Conservation (phyloP, 176 grass and related monocot species). For the Triticum monococcum region DNA sequence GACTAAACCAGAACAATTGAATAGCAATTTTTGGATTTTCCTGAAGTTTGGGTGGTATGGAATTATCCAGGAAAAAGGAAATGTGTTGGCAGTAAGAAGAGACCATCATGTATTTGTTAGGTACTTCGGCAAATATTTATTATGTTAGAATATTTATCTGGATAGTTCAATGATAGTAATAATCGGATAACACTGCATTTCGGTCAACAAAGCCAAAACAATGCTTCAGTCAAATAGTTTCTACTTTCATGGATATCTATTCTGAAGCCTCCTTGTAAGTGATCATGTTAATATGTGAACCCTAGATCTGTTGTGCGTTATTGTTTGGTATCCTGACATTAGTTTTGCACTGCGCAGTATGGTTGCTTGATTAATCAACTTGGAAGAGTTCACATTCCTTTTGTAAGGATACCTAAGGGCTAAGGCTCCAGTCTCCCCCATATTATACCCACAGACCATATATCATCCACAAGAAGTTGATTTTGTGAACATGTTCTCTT, state of each 20-base stretch:
- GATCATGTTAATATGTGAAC: background rate
- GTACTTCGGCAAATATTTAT: background rate
- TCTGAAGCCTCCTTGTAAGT: background rate
- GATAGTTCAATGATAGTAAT: background rate
- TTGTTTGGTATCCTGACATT: conserved; percentile 8
- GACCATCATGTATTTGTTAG: background rate
- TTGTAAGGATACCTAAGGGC: background rate
- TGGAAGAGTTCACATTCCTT: background rate
- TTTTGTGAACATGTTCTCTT: conserved; percentile 3
- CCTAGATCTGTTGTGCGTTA: background rate
- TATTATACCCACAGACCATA: background rate
- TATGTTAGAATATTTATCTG: conserved; percentile 15
- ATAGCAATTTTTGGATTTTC: background rate
- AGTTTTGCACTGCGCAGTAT: background rate
- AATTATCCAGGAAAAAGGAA: conserved; percentile 1
- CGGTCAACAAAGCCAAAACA: conserved; percentile 11
- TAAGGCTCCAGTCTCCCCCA: background rate
- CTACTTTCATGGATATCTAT: background rate
- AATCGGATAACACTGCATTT: conserved; percentile 15
- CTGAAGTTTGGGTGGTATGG: background rate
- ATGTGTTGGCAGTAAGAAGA: background rate
- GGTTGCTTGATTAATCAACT: background rate
- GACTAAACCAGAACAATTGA: conserved; percentile 7
- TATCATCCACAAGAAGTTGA: conserved; percentile 4
- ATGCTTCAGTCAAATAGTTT: background rate